Evolutionary conservation across 2,329 filamentous ascomycete species (phyloP), one percentile per base, ranked within the genome.

Genomic region (Pseudocercospora musae): DNA sequence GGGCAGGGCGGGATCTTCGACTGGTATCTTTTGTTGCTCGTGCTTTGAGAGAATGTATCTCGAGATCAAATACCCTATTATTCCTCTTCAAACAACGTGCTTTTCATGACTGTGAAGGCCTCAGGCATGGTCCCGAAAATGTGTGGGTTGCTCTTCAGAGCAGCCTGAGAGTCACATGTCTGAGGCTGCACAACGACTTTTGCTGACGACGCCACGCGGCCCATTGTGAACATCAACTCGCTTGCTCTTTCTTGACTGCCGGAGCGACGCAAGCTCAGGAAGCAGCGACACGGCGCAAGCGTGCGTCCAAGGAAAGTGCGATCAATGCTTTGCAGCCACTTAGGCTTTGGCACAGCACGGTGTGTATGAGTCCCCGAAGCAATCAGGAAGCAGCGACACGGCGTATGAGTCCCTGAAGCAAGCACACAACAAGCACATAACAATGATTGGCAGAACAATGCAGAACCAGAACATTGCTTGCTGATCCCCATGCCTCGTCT

Each of bases 1-100:
- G 49, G 52, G 52, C 29, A 23, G n/a, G 29, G 29, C 21, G 52
- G 52, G 31, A 54, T 37, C 27, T 54, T 54, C 52, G 21, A 37
- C 27, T 40, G 31, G 52, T 23, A 54, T 54, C 23, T 54, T 54
- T 54, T 53, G 25, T 54, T 33, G 52, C 52, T 37, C 52, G 29
- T 33, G 29, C 29, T 31, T 54, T 18, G 52, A 37, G 27, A 29
- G 52, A 33, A 54, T 37, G 52, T 54, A 54, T 54, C n/a, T n/a
- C 52, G 29, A 52, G 49, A 54, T 54, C 52, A 37, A 54, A 15
- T 54, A 54, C 21, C 29, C 52, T 54, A 54, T n/a, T 40, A n/a
- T 40, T 54, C 29, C 52, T 54, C 31, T 54, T 29, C 25, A 18
- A 31, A 52, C 13, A 31, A 52, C 13, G 23, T 52, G 49, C 23